Evolutionary conservation across 2,329 filamentous ascomycete species (phyloP).

Genomic region (Didymellaceae sp.): DNA sequence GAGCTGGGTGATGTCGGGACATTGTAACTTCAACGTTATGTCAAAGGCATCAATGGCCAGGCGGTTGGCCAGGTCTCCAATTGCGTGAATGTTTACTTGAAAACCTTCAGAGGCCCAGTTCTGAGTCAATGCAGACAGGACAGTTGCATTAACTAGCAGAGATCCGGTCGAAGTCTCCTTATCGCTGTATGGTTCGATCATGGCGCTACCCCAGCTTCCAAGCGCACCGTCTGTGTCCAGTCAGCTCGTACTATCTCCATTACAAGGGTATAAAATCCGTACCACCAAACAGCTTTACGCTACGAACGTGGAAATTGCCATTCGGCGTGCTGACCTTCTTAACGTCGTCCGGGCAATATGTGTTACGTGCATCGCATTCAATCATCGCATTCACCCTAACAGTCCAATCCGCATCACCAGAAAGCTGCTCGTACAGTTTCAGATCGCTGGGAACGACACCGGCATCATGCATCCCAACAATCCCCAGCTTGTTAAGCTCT

Average conservation of each 20-base stretch:
- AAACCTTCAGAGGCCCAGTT: conserved; percentile 67
- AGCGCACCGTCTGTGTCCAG: conserved; percentile 66
- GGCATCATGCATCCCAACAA: conserved; percentile 74
- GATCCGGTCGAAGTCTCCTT: conserved; percentile 67
- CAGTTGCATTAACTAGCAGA: conserved; percentile 69
- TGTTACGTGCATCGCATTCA: conserved; percentile 69
- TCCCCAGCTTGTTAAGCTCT: conserved; percentile 67
- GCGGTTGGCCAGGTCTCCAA: conserved; percentile 72
- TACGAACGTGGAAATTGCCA: conserved; percentile 63
- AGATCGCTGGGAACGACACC: conserved; percentile 65
- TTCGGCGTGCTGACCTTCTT: conserved; percentile 54
- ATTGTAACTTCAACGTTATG: conserved; percentile 61
- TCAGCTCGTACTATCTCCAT: conserved; percentile 16
- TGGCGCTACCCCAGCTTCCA: conserved; percentile 73
- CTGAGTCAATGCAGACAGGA: conserved; percentile 60
- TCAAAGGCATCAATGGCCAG: conserved; percentile 69
- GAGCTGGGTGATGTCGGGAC: conserved; percentile 49
- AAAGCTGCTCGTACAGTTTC: conserved; percentile 61
- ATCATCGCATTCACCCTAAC: conserved; percentile 72
- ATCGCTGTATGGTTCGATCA: conserved; percentile 74
- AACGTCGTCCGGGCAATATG: conserved; percentile 64
- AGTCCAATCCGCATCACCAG: conserved; percentile 61
- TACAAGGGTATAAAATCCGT: conserved; percentile 21
- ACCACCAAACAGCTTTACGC: conserved; percentile 75
- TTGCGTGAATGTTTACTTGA: conserved; percentile 76